These are phyloP conservation scores for Arctostaphylos glauca DNA, from an alignment of 148 eudicot species.

Conservation along the genomic window DNA sequence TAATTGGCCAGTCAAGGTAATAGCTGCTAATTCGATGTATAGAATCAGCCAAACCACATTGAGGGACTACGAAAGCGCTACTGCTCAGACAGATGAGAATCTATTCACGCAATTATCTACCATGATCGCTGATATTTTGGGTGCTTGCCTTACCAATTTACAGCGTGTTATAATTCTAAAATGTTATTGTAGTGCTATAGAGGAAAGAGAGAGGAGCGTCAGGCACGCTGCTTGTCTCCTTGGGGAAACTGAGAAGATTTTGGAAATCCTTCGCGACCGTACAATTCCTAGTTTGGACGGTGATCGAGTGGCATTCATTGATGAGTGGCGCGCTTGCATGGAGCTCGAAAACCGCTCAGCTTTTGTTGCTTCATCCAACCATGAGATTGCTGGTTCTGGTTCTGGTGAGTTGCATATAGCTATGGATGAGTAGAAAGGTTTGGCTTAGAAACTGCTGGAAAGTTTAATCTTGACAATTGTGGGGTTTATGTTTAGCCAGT, in stretches of 20 bases:
- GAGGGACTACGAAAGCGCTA: neutral
- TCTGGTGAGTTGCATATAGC: neutral
- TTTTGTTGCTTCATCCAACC: neutral
- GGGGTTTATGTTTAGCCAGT: no score
- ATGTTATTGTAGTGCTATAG: constrained; percentile 16
- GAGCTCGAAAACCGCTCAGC: neutral
- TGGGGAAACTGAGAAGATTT: constrained; percentile 21
- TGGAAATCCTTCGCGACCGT: constrained; percentile 8
- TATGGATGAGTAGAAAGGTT: no score
- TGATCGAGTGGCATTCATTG: neutral
- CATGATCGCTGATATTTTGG: constrained; percentile 21
- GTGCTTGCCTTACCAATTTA: constrained; percentile 28
- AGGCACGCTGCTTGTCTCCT: constrained; percentile 17
- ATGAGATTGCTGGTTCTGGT: neutral
- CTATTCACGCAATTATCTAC: constrained; percentile 9
- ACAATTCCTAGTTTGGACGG: neutral
- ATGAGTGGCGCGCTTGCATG: neutral
- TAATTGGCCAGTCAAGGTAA: constrained; percentile 8
- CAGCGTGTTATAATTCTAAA: constrained; percentile 10
- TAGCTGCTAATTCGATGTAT: constrained; percentile 29
- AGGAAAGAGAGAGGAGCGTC: constrained; percentile 22
- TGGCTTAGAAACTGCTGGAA: no score
- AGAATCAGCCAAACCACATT: constrained; percentile 19
- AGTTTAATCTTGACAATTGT: no score
- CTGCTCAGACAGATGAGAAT: neutral